phyloP scores from a whole-genome alignment of 345 rosid species.

The Arabidopsis suecica region DNA sequence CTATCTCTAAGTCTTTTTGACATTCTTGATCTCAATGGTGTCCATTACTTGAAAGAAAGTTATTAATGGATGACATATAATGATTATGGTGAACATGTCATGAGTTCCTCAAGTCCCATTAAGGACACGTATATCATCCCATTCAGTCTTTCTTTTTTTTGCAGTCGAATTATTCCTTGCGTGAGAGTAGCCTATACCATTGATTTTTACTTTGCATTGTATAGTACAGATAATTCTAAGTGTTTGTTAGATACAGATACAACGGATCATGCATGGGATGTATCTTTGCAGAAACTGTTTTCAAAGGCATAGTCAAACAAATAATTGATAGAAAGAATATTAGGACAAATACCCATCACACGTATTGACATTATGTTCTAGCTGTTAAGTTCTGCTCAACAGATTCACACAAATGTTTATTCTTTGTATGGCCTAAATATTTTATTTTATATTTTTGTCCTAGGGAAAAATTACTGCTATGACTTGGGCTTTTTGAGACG shows the following conservation, averaged over 20 bases:
- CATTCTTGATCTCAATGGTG: conserved; percentile 41
- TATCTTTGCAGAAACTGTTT: conserved; percentile 29
- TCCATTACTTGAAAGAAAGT: conserved; percentile 27
- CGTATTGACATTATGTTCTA: conserved; percentile 41
- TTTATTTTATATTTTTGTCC: background rate
- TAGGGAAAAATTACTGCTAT: background rate
- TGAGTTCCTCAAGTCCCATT: conserved; percentile 34
- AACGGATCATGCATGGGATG: conserved; percentile 32
- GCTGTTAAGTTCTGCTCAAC: conserved; percentile 25
- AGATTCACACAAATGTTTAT: conserved; percentile 30
- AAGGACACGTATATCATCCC: conserved; percentile 36
- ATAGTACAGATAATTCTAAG: conserved; percentile 36
- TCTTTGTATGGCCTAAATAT: conserved; percentile 13
- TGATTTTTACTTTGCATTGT: conserved; percentile 19
- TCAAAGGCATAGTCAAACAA: conserved; percentile 37
- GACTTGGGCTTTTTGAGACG: background rate
- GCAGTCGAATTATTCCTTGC: conserved; percentile 43
- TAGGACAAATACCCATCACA: conserved; percentile 43
- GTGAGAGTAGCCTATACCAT: conserved; percentile 39
- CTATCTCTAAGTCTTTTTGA: conserved; percentile 29
- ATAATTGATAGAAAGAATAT: conserved; percentile 30
- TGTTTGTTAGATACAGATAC: conserved; percentile 38
- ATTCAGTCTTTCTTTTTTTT: conserved; percentile 28
- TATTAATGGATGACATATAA: conserved; percentile 28
- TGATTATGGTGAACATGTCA: conserved; percentile 25